Conservation (phyloP, 139 green algal genomes). For the Chlamydomonas urium region DNA sequence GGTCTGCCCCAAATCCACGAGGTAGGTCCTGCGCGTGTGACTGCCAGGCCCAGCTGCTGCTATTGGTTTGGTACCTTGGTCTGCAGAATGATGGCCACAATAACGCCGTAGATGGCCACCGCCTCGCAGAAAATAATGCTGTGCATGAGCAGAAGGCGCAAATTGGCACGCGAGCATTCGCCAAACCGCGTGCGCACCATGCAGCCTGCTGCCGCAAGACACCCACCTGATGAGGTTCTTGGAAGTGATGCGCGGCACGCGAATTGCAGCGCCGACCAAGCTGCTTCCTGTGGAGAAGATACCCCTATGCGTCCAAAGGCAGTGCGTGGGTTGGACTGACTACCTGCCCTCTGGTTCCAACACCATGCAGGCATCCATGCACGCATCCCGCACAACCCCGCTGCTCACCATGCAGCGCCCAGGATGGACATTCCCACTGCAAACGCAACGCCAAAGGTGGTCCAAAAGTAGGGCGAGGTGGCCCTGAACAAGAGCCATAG, state of each 20-base stretch:
- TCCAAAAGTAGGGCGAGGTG: conserved; percentile 92
- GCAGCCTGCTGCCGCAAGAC: too few species aligned
- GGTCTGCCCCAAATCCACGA: too few species aligned
- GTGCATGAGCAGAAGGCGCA: conserved; percentile 12
- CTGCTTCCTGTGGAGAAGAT: conserved; percentile 98
- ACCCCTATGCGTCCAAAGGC: too few species aligned
- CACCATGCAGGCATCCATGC: not conserved
- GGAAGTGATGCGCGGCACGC: conserved; percentile 91
- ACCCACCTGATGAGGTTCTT: conserved; percentile 98
- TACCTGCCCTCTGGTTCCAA: too few species aligned
- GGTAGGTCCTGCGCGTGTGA: too few species aligned
- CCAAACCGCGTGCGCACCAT: too few species aligned
- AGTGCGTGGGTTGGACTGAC: not conserved
- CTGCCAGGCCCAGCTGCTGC: too few species aligned
- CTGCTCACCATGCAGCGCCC: conserved; percentile 88
- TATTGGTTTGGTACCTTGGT: conserved; percentile 82
- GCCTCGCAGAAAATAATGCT: conserved; percentile 99
- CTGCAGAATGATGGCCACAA: conserved; percentile 98
- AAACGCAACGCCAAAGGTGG: conserved; percentile 73
- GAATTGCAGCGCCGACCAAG: conserved; percentile 90
- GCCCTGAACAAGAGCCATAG: conserved; percentile 77
- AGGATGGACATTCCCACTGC: conserved; percentile 86
- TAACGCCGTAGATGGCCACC: conserved; percentile 98
- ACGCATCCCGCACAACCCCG: not conserved
- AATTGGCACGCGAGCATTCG: not conserved